Evolutionary conservation across 2,329 filamentous ascomycete genomes (phyloP).

Genomic region (Colletotrichum destructivum): DNA sequence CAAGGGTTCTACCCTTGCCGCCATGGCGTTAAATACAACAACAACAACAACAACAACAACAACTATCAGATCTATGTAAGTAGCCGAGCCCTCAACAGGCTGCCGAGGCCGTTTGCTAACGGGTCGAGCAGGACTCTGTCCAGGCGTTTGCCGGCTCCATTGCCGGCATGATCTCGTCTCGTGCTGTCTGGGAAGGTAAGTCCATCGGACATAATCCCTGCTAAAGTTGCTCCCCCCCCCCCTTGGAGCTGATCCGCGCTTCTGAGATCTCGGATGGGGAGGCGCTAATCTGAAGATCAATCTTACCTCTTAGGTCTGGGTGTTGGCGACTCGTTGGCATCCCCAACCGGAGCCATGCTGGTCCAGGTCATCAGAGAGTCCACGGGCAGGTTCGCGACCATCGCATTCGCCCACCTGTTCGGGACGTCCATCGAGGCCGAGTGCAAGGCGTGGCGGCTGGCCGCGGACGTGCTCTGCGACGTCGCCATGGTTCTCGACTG

Average conservation of each 20-base stretch:
- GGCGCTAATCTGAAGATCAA: slow-evolving; percentile 9
- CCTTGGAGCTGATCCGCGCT: too few species aligned
- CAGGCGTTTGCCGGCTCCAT: slow-evolving; percentile 40
- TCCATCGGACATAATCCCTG: neutral
- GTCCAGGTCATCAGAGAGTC: slow-evolving; percentile 39
- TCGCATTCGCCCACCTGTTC: slow-evolving; percentile 36
- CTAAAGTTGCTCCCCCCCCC: neutral
- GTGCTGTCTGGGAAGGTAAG: slow-evolving; percentile 40
- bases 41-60: too few species aligned
- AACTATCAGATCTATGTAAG: slow-evolving; percentile 38
- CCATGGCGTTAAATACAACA: too few species aligned
- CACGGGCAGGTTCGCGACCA: slow-evolving; percentile 36
- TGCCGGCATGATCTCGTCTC: slow-evolving; percentile 41
- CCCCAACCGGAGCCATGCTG: slow-evolving; percentile 35
- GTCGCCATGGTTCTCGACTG: slow-evolving; percentile 36
- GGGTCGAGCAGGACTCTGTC: slow-evolving; percentile 21
- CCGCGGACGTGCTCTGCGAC: slow-evolving; percentile 23
- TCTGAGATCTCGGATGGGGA: too few species aligned
- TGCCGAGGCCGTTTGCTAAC: neutral
- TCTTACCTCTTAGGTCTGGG: slow-evolving; percentile 8
- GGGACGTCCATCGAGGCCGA: slow-evolving; percentile 39
- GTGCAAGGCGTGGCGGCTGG: slow-evolving; percentile 37
- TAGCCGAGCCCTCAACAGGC: neutral
- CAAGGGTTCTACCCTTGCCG: too few species aligned
- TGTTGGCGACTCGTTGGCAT: slow-evolving; percentile 37